These are phyloP conservation scores for Entomortierella lignicola DNA, from an alignment of 192 early-diverging fungal genomes.

Conservation along the genomic window DNA sequence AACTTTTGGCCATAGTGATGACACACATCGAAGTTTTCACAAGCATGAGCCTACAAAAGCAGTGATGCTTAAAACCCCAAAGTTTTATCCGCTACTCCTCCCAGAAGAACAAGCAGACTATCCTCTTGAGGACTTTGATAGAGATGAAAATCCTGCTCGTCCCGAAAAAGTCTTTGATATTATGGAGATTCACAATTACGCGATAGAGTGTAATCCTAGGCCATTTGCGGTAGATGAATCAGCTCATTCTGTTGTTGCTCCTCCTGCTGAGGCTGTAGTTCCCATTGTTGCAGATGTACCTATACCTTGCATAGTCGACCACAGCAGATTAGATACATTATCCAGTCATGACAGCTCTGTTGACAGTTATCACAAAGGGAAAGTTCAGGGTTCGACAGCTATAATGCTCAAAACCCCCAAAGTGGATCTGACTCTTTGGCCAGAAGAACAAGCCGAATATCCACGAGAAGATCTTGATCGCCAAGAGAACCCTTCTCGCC, in stretches of 20 bases:
- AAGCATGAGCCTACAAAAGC: conserved; percentile 14
- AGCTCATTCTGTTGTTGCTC: not conserved
- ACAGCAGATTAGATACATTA: too few species aligned
- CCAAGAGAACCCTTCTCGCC: not conserved
- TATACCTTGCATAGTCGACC: too few species aligned
- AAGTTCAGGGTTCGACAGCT: too few species aligned
- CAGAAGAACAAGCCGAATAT: conserved; percentile 29
- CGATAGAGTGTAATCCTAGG: not conserved
- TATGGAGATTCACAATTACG: not conserved
- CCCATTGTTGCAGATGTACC: not conserved
- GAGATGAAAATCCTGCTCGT: conserved; percentile 13
- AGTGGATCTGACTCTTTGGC: not conserved
- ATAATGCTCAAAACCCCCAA: conserved; percentile 7
- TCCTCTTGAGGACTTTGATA: conserved; percentile 2
- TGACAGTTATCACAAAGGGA: too few species aligned
- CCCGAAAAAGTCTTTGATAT: conserved; percentile 8
- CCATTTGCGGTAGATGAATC: not conserved
- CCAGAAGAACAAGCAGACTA: conserved; percentile 41
- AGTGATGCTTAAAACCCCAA: conserved; percentile 19
- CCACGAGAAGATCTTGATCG: conserved; percentile 3
- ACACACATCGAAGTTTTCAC: not conserved
- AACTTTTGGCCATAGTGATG: too few species aligned
- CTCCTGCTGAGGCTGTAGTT: not conserved
- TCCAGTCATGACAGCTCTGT: too few species aligned
- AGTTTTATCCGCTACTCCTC: conserved; percentile 12